phyloP scores from a whole-genome alignment of 805 yeast species.

The Jamesozyma gamospora region DNA sequence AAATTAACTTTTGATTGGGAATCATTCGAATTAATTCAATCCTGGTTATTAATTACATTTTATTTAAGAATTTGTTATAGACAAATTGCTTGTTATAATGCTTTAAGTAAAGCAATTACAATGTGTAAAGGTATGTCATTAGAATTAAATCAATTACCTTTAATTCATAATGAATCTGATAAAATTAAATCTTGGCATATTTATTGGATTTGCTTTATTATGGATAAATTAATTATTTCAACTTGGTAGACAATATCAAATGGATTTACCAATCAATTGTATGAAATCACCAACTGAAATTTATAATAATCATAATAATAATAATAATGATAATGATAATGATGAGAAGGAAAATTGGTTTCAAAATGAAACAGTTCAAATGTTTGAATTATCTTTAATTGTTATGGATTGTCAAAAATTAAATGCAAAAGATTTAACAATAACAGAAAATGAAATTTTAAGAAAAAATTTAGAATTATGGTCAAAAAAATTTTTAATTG shows the following conservation, averaged over 20 bases:
- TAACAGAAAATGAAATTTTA: conserved; percentile 8
- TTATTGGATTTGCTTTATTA: conserved; percentile 45
- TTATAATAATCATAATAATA: conserved; percentile 3
- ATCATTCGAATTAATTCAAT: conserved; percentile 40
- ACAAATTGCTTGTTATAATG: conserved; percentile 35
- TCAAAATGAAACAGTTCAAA: conserved; percentile 11
- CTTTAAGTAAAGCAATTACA: conserved; percentile 34
- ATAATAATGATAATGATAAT: conserved; percentile 1
- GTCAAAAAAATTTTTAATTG: conserved; percentile 4
- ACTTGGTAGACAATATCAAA: conserved; percentile 36
- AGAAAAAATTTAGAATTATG: conserved; percentile 11
- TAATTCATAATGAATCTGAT: conserved; percentile 28
- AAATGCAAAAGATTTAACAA: conserved; percentile 13
- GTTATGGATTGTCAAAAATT: conserved; percentile 13
- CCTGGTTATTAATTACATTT: conserved; percentile 38
- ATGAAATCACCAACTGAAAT: conserved; percentile 13
- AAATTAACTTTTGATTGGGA: conserved; percentile 43
- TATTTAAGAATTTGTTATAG: conserved; percentile 37
- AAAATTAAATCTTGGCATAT: conserved; percentile 39
- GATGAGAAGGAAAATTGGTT: conserved; percentile 14
- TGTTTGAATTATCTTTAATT: conserved; percentile 16
- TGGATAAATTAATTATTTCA: conserved; percentile 47
- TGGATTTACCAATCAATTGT: conserved; percentile 15
- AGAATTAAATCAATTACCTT: conserved; percentile 26
- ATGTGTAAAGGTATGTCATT: conserved; percentile 39